Evolutionary conservation across 2,329 filamentous ascomycete species (phyloP), one percentile per base, ranked within the genome.

Genomic region (Penicillium sp.): DNA sequence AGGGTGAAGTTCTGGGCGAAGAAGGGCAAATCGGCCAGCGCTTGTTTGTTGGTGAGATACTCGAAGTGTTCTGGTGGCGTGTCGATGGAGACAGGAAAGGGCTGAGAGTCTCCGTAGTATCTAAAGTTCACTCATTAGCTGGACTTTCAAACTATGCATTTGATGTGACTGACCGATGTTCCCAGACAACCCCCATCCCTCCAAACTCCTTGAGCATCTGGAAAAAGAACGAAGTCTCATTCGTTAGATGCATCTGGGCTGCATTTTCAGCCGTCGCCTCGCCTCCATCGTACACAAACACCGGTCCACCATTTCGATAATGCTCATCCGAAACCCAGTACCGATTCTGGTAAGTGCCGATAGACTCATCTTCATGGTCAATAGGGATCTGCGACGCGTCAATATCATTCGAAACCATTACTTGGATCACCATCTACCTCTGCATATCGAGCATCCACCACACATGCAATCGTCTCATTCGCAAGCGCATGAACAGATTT

Each of bases 301-400:
- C 65, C 1, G 72, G 75, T 0, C 75, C 75, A n/a, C 75, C 74
- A n/a, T 71, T 58, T 47, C 73, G 69, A 50, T 77, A 78, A 51
- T 75, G 75, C 0, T 69, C 64, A 3, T 65, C 61, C 40, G 74
- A 72, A 32, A 76, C 71, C 51, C 72, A 76, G 49, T 76, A 78
- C 30, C 73, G 67, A 54, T 77, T 74, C 39, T 66, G 65, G 54
- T 76, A 77, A 1, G 70, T 75, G 12, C 61, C 70, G 35, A 68
- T 66, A 3, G 64, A 54, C 6, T 31, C 23, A 34, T 61, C 44
- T 6, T 45, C 48, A 28, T 64, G 60, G 30, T 64, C 60, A 32
- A 63, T 60, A 3, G 60, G 60, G 13, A 64, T 37, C 61, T 60
- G 23, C 7, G 1, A 10, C 3, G 4, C n/a, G 8, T 46, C 10